phyloP scores from a whole-genome alignment of 805 yeast genomes.

The Millerozyma miso region DNA sequence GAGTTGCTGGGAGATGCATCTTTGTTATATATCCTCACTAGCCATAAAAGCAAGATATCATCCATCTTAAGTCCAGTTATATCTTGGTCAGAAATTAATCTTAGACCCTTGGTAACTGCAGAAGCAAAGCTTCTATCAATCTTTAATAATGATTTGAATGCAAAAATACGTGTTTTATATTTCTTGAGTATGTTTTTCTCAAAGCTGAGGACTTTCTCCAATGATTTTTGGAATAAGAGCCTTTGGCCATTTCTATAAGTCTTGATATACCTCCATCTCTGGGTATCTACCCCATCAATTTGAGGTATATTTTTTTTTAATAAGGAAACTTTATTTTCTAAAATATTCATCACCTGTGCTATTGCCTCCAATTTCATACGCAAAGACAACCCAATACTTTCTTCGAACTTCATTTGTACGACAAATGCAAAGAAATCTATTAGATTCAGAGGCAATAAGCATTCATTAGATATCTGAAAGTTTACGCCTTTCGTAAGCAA shows the following conservation, averaged over 20 bases:
- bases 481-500: conserved; percentile 4
- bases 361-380: conserved; percentile 5
- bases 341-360: conserved; percentile 1
- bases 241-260: conserved; percentile 5
- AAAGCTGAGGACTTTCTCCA: conserved; percentile 5
- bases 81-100: conserved; percentile 2
- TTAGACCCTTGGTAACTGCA: background rate
- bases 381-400: conserved; percentile 2
- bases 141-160: conserved; percentile 6
- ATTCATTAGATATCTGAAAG: conserved; percentile 1
- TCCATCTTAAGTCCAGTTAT: conserved; percentile 1
- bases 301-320: background rate
- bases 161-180: conserved; percentile 1
- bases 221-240: conserved; percentile 3
- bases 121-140: conserved; percentile 2
- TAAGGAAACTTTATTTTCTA: conserved; percentile 1
- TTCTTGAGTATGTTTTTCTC: conserved; percentile 4
- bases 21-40: conserved; percentile 2
- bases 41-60: conserved; percentile 5
- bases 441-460: conserved; percentile 3
- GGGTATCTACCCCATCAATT: background rate
- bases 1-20: background rate
- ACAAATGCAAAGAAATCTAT: conserved; percentile 6
- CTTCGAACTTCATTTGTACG: conserved; percentile 4
- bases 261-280: background rate